These are phyloP conservation scores for Cladosporium phlei DNA, from an alignment of 2,329 filamentous ascomycete genomes.

Conservation along the genomic window DNA sequence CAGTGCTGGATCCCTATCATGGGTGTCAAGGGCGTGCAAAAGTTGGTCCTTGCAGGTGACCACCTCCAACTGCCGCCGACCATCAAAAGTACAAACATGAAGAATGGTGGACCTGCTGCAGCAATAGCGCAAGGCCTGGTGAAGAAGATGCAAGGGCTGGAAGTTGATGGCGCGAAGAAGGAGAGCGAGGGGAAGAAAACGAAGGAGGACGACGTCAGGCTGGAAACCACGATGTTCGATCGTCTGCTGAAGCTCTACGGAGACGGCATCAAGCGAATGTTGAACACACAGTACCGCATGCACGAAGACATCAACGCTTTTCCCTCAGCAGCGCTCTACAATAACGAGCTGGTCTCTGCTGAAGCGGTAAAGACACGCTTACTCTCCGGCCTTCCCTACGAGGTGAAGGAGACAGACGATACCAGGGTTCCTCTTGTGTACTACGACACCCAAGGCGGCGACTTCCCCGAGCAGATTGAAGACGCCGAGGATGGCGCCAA, in stretches of 20 bases:
- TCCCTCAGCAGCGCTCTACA: constrained; percentile 84
- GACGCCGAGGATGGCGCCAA: constrained; percentile 60
- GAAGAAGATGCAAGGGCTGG: constrained; percentile 12
- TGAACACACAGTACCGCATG: constrained; percentile 98
- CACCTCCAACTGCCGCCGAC: constrained; percentile 92
- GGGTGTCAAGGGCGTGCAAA: constrained; percentile 58
- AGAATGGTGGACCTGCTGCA: not conserved
- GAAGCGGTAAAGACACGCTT: constrained; percentile 71
- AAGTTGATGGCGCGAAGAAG: constrained; percentile 24
- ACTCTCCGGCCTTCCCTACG: constrained; percentile 72
- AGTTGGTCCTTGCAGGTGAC: constrained; percentile 87
- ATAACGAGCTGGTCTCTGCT: constrained; percentile 72
- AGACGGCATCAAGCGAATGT: constrained; percentile 79
- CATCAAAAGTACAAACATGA: constrained; percentile 56
- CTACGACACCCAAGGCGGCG: constrained; percentile 93
- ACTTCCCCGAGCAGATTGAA: constrained; percentile 64
- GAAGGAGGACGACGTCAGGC: constrained; percentile 34
- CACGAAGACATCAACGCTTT: constrained; percentile 94
- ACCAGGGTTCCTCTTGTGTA: constrained; percentile 85
- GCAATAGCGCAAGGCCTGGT: constrained; percentile 7
- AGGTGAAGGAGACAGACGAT: constrained; percentile 74
- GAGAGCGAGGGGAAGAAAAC: constrained; percentile 41
- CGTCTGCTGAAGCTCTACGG: constrained; percentile 79
- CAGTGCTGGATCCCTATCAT: constrained; percentile 94
- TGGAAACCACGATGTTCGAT: constrained; percentile 93